phyloP scores from a whole-genome alignment of 2,329 filamentous ascomycete species.

The Magnaporthiopsis rhizophila region DNA sequence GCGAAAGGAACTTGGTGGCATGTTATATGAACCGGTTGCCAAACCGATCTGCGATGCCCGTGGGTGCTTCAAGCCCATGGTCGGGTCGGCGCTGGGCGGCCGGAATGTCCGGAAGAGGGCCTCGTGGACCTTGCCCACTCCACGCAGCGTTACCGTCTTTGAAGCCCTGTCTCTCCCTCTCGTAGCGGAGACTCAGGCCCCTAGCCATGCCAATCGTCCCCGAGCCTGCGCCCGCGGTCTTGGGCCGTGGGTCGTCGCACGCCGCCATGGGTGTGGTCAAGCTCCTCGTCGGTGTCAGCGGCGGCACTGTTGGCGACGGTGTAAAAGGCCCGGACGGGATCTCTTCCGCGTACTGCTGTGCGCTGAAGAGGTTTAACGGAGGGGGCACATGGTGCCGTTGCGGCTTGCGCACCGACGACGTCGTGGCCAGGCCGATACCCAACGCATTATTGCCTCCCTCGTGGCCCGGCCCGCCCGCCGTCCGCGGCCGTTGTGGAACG shows the following conservation, averaged over 20 bases:
- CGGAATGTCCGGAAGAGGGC: conserved; percentile 6
- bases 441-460: neutral
- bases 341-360: conserved; percentile 15
- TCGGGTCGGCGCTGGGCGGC: conserved; percentile 11
- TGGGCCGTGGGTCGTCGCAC: conserved; percentile 9
- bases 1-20: neutral
- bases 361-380: conserved; percentile 11
- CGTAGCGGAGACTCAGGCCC: conserved; percentile 21
- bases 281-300: conserved; percentile 1
- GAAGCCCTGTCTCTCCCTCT: conserved; percentile 2
- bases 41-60: conserved; percentile 23
- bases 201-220: conserved; percentile 24
- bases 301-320: neutral
- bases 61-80: conserved; percentile 14
- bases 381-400: conserved; percentile 7
- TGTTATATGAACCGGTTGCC: conserved; percentile 25
- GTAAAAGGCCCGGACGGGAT: conserved; percentile 14
- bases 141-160: neutral
- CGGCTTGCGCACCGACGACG: conserved; percentile 2
- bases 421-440: neutral
- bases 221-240: conserved; percentile 7
- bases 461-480: conserved; percentile 3
- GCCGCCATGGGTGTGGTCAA: conserved; percentile 12
- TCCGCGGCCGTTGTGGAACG: neutral
- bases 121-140: conserved; percentile 4